Evolutionary conservation across 176 grass and related monocot genomes (phyloP).

Genomic region (Lolium rigidum): DNA sequence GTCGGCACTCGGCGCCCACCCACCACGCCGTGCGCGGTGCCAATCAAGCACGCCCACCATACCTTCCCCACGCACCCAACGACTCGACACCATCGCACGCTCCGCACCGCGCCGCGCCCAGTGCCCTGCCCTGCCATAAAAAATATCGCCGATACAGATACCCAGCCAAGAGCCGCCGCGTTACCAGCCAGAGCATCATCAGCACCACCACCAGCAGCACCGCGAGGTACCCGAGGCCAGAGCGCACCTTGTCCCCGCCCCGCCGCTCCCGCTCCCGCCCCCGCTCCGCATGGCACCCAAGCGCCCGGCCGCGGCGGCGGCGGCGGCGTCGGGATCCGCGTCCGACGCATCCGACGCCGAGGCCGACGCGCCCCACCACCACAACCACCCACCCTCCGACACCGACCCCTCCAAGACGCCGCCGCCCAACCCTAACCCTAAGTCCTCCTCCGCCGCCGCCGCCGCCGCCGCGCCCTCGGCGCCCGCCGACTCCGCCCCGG

Average conservation of each 20-base stretch:
- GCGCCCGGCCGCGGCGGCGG: conserved; percentile 42
- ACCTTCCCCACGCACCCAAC: neutral
- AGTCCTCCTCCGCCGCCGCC: conserved; percentile 1
- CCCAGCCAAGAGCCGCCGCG: conserved; percentile 21
- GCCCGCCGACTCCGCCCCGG: neutral
- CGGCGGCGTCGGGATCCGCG: conserved; percentile 39
- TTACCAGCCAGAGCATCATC: neutral
- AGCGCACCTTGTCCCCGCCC: neutral
- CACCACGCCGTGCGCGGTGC: neutral
- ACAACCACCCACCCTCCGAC: conserved; percentile 34
- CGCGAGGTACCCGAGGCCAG: neutral
- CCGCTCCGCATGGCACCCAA: conserved; percentile 60
- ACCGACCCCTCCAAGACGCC: conserved; percentile 52
- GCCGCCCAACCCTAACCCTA: conserved; percentile 50
- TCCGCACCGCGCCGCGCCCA: neutral
- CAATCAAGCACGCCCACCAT: conserved; percentile 22
- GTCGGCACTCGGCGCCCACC: conserved; percentile 4
- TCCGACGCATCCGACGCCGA: conserved; percentile 56
- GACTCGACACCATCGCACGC: conserved; percentile 2
- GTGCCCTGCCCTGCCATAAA: neutral
- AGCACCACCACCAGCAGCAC: neutral
- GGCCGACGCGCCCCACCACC: conserved; percentile 1
- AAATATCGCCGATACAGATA: conserved; percentile 27
- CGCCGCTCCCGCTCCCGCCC: neutral
- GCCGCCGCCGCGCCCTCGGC: neutral